phyloP scores from a whole-genome alignment of 768 basidiomycete genomes.

The Symmetrospora coprosmae region DNA sequence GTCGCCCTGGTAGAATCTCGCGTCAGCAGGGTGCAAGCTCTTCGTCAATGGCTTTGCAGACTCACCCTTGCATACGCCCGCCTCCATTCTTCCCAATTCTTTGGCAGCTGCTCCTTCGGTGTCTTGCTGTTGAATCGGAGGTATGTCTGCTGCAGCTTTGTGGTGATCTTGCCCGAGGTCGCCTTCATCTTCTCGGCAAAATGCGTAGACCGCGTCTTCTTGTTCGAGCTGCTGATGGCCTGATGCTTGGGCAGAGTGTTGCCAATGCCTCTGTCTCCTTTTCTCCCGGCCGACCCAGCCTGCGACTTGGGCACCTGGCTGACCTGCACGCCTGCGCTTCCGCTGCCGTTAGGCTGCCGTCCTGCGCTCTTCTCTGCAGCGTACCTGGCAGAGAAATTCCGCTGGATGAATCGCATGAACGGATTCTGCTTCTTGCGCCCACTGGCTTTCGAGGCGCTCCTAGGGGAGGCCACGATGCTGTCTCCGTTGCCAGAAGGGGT shows the following conservation, averaged over 20 bases:
- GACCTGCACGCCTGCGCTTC: too few species aligned
- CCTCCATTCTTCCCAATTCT: constrained; percentile 25
- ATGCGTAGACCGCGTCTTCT: neutral
- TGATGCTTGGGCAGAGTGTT: too few species aligned
- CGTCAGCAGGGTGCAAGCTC: too few species aligned
- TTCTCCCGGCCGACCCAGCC: too few species aligned
- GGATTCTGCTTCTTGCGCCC: neutral
- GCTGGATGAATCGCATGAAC: neutral
- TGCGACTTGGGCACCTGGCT: too few species aligned
- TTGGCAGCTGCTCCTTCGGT: constrained; percentile 24
- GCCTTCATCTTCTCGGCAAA: constrained; percentile 13
- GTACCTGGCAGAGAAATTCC: neutral
- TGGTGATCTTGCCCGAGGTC: constrained; percentile 1
- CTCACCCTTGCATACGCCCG: constrained; percentile 24
- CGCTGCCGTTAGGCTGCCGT: too few species aligned
- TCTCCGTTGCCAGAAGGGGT: too few species aligned
- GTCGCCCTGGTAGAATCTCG: constrained; percentile 14
- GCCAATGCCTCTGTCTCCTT: too few species aligned
- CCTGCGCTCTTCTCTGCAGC: too few species aligned
- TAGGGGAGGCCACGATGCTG: neutral
- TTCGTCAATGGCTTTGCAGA: neutral
- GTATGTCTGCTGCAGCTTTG: neutral
- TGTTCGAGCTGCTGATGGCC: neutral
- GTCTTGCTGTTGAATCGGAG: constrained; percentile 23
- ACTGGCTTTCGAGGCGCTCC: neutral